A percentile compares a stretch with the other conserved stretches of the same genome.
Conservation (phyloP, 108 stramenopile genomes). For the Cyclotella baltica region DNA sequence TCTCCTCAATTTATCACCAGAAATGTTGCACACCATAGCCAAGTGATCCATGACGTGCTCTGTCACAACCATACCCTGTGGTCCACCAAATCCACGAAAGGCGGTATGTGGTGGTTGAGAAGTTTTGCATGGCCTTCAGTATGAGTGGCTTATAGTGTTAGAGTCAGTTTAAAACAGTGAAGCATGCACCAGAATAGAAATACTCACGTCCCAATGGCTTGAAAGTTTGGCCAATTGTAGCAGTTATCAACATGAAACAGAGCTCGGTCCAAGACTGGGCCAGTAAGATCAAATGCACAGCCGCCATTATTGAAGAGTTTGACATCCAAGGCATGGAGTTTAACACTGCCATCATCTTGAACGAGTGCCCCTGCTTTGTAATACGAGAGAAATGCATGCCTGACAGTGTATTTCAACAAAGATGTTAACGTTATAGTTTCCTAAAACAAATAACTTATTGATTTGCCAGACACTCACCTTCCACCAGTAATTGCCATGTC, state of each 20-base stretch:
- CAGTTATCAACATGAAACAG: conserved; percentile 91
- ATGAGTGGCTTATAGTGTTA: background rate
- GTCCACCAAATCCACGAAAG: conserved; percentile 95
- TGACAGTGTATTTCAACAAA: no score
- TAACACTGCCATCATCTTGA: conserved; percentile 70
- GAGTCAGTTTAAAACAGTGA: background rate
- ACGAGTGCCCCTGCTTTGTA: conserved; percentile 89
- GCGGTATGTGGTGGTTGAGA: conserved; percentile 94
- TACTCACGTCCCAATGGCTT: conserved; percentile 66
- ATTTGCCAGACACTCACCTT: background rate
- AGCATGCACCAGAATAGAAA: background rate
- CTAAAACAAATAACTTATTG: background rate
- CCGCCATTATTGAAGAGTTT: conserved; percentile 91
- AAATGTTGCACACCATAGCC: conserved; percentile 68
- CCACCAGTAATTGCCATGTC: conserved; percentile 94
- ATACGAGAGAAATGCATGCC: conserved; percentile 85
- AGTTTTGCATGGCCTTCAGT: conserved; percentile 79
- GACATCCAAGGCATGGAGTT: conserved; percentile 80
- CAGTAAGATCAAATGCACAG: conserved; percentile 86
- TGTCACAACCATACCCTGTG: conserved; percentile 83
- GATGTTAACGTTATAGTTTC: no score
- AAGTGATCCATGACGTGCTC: conserved; percentile 95
- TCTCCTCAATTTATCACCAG: conserved; percentile 67
- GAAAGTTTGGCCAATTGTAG: conserved; percentile 90
- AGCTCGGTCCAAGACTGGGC: conserved; percentile 91